These are phyloP conservation scores for rapeseed (Brassica napus) DNA, from an alignment of 345 rosid genomes.

Conservation along the genomic window DNA sequence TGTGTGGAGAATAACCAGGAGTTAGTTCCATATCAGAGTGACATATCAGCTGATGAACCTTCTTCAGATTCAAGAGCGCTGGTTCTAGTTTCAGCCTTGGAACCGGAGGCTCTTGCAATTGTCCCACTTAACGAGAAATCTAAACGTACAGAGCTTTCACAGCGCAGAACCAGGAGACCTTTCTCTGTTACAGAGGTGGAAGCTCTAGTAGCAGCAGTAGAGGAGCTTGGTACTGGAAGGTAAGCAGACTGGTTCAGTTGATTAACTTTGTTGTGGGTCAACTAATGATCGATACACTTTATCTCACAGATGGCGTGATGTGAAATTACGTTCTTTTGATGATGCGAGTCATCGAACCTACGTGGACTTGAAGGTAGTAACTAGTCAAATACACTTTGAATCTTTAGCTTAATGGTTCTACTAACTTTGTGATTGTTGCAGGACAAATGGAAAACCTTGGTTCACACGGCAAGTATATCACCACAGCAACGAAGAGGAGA, in stretches of 20 bases:
- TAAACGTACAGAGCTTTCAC: conserved; percentile 72
- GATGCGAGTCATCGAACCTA: conserved; percentile 76
- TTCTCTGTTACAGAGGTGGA: conserved; percentile 96
- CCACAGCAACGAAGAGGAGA: conserved; percentile 97
- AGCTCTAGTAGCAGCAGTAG: conserved; percentile 89
- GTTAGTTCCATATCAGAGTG: conserved; percentile 45
- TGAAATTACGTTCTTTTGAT: conserved; percentile 71
- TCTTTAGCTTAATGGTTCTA: not conserved
- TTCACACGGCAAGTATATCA: conserved; percentile 86
- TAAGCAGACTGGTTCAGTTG: conserved; percentile 20
- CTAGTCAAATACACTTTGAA: not conserved
- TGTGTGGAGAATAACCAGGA: conserved; percentile 49
- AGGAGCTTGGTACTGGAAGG: conserved; percentile 97
- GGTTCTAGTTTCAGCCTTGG: conserved; percentile 54
- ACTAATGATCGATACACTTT: conserved; percentile 22
- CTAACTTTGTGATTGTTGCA: conserved; percentile 35
- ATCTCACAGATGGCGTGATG: conserved; percentile 82
- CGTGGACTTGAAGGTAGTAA: conserved; percentile 75
- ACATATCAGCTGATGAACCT: conserved; percentile 44
- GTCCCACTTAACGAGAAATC: conserved; percentile 63
- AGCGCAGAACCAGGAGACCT: conserved; percentile 96
- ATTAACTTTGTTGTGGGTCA: conserved; percentile 7
- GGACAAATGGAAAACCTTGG: conserved; percentile 99
- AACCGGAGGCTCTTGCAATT: conserved; percentile 54
- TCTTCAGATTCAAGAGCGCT: conserved; percentile 59